phyloP scores from a whole-genome alignment of 305 asterid species.

The Fraxinus angustifolia region DNA sequence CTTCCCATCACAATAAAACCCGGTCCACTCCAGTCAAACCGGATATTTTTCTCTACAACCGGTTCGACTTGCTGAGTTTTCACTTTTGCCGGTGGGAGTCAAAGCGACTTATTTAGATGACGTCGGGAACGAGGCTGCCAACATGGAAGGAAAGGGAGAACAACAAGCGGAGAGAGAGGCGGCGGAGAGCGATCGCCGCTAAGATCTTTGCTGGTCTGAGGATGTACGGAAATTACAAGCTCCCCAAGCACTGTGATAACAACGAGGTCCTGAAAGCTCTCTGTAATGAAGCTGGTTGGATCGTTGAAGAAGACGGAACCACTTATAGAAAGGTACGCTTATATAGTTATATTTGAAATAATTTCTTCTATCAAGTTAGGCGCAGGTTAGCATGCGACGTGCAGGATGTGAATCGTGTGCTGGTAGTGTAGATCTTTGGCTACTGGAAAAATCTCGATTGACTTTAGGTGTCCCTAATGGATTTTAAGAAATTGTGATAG shows the following conservation, averaged over 20 bases:
- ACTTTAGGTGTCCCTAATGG: not conserved
- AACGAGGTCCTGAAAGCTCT: slow-evolving; percentile 91
- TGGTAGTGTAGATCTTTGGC: not conserved
- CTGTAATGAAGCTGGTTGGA: slow-evolving; percentile 95
- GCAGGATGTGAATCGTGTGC: not conserved
- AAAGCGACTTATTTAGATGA: slow-evolving; percentile 41
- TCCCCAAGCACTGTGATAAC: slow-evolving; percentile 93
- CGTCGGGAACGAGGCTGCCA: slow-evolving; percentile 86
- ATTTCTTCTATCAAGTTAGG: not conserved
- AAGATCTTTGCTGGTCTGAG: slow-evolving; percentile 90
- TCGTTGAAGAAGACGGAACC: slow-evolving; percentile 90
- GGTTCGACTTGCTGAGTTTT: not conserved
- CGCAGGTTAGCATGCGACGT: not conserved
- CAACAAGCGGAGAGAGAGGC: slow-evolving; percentile 94
- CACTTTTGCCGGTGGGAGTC: slow-evolving; percentile 8
- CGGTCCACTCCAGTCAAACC: slow-evolving; percentile 23
- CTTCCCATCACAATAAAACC: slow-evolving; percentile 15
- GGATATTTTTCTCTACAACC: not conserved
- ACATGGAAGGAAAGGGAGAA: slow-evolving; percentile 34
- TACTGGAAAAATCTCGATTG: not conserved
- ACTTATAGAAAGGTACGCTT: slow-evolving; percentile 74
- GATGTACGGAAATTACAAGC: slow-evolving; percentile 87
- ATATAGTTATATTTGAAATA: not conserved
- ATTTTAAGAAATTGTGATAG: not conserved
- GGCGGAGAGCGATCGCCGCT: slow-evolving; percentile 94